phyloP scores from a whole-genome alignment of 2,329 filamentous ascomycete genomes.

The Onygenales sp. region DNA sequence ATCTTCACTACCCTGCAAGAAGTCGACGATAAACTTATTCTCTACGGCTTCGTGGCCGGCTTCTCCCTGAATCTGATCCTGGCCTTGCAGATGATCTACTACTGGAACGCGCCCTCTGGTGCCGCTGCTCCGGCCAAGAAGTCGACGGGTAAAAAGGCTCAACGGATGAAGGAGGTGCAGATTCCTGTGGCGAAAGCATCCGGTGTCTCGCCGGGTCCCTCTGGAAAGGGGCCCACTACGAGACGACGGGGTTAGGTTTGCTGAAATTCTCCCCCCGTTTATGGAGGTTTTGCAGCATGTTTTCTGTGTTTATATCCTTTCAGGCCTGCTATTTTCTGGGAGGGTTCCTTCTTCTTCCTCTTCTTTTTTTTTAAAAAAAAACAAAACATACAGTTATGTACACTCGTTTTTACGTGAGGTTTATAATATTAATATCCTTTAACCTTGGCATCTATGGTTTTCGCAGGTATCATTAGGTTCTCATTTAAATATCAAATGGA shows the following conservation, averaged over 20 bases:
- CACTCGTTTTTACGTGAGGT: no score
- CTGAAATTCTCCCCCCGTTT: background rate
- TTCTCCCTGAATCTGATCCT: conserved; percentile 84
- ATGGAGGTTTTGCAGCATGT: background rate
- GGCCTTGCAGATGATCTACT: conserved; percentile 85
- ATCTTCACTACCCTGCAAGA: conserved; percentile 98
- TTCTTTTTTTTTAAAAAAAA: no score
- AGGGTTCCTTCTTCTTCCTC: no score
- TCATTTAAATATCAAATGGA: no score
- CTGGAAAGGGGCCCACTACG: conserved; percentile 45
- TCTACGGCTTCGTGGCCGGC: conserved; percentile 88
- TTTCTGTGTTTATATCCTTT: background rate
- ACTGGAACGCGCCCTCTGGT: conserved; percentile 63
- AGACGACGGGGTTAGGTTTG: conserved; percentile 40
- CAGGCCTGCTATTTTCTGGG: background rate
- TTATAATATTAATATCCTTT: background rate
- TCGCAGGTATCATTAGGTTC: no score
- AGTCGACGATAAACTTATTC: conserved; percentile 90
- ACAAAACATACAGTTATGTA: no score
- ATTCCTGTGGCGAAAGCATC: conserved; percentile 27
- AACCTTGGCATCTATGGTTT: background rate
- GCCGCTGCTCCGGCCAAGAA: conserved; percentile 10
- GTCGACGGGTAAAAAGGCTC: conserved; percentile 26
- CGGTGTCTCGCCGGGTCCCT: conserved; percentile 32
- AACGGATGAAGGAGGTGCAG: conserved; percentile 10